A percentile compares a stretch with the other conserved stretches of the same genome.
phyloP scores from a whole-genome alignment of 139 green algal genomes.

The Auxenochlorella protothecoides region DNA sequence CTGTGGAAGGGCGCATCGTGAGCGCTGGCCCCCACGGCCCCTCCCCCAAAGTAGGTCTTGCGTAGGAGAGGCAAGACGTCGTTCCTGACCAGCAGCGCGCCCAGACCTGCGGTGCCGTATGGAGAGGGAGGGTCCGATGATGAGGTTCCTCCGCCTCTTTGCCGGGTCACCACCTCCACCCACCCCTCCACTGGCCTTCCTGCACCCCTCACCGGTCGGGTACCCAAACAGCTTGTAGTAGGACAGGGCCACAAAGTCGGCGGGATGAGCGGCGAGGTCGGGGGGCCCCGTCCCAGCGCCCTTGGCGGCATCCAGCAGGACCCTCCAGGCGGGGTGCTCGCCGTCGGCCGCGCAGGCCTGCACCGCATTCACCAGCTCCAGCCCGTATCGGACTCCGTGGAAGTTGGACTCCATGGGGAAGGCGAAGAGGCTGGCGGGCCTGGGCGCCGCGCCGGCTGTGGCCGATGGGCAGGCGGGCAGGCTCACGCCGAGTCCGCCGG shows the following conservation, averaged over 20 bases:
- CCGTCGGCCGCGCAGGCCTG: conserved; percentile 2
- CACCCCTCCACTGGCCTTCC: too few relatives aligned
- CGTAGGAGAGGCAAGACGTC: conserved; percentile 38
- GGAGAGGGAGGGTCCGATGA: neutral
- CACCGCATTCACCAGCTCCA: conserved; percentile 13
- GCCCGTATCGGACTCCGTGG: conserved; percentile 44
- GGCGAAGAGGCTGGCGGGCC: conserved; percentile 46
- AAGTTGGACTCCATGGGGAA: conserved; percentile 84
- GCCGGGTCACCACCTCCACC: too few relatives aligned
- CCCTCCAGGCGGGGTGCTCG: conserved; percentile 30
- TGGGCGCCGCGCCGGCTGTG: neutral
- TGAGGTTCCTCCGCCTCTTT: too few relatives aligned
- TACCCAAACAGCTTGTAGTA: conserved; percentile 92
- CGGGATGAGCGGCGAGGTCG: conserved; percentile 45
- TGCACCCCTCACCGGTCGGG: conserved; percentile 27
- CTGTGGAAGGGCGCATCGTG: conserved; percentile 40
- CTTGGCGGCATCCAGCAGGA: conserved; percentile 86
- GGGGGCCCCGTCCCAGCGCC: conserved; percentile 57
- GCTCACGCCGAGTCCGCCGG: too few relatives aligned
- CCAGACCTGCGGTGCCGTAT: conserved; percentile 44
- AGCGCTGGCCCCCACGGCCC: conserved; percentile 50
- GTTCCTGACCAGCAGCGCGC: conserved; percentile 62
- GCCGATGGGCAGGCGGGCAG: too few relatives aligned
- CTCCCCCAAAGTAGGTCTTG: conserved; percentile 79
- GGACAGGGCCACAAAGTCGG: conserved; percentile 80